These are phyloP conservation scores for Phytopythium boreale DNA, from an alignment of 352 stramenopile species.

Conservation along the genomic window DNA sequence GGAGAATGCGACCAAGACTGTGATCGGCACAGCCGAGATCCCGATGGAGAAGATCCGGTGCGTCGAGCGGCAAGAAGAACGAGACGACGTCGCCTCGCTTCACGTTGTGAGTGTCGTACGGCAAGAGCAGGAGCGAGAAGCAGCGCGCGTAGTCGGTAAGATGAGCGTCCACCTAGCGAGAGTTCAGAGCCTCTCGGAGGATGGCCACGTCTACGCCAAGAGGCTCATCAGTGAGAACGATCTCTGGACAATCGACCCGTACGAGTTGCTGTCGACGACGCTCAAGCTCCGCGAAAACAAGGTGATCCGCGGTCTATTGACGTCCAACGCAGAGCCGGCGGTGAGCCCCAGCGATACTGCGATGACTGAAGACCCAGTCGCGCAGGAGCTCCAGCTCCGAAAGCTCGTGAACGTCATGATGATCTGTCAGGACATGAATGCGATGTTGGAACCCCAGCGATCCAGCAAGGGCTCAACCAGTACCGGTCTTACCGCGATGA, in stretches of 20 bases:
- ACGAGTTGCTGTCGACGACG: constrained; percentile 43
- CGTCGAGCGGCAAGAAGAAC: neutral
- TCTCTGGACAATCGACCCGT: constrained; percentile 41
- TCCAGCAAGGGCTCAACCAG: neutral
- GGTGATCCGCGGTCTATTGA: constrained; percentile 38
- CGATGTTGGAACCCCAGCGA: neutral
- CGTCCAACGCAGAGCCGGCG: constrained; percentile 4
- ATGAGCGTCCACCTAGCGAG: constrained; percentile 39
- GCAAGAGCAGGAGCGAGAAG: constrained; percentile 11
- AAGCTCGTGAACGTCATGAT: neutral
- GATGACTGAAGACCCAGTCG: neutral
- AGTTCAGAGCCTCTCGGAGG: constrained; percentile 12
- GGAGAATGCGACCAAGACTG: constrained; percentile 19
- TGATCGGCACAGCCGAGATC: constrained; percentile 40
- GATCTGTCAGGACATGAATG: neutral
- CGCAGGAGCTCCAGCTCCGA: neutral
- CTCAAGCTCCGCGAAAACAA: constrained; percentile 40
- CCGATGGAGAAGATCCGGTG: constrained; percentile 23
- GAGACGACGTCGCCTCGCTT: neutral
- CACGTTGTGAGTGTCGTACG: constrained; percentile 27
- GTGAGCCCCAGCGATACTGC: neutral
- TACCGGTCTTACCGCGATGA: no score
- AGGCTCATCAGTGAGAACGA: constrained; percentile 27
- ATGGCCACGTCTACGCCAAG: constrained; percentile 31
- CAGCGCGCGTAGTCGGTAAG: constrained; percentile 45